Percentiles rank a stretch among this genome's conserved stretches.
Conservation (phyloP, 2,329 filamentous ascomycete species). For the Trichoderma sp. region DNA sequence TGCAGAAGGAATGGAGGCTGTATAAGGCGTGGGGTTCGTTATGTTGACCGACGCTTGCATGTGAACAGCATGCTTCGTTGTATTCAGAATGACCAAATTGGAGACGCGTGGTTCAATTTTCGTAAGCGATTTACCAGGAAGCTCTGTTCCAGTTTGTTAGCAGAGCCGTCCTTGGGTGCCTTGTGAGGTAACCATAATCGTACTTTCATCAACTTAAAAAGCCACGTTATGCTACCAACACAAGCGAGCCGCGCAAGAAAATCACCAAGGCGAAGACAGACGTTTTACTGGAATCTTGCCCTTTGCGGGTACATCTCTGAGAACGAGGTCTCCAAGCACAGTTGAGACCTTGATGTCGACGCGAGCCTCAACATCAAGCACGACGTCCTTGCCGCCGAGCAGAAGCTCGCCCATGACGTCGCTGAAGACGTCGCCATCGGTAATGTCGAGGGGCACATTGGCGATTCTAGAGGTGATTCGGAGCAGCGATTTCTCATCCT, state of each 20-base stretch:
- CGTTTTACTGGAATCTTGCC: constrained; percentile 89
- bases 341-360: constrained; percentile 84
- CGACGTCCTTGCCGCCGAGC: constrained; percentile 68
- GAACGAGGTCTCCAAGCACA: constrained; percentile 72
- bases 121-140: constrained; percentile 52
- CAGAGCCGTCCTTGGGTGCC: constrained; percentile 20
- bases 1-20: constrained; percentile 75
- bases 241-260: constrained; percentile 25
- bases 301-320: constrained; percentile 82
- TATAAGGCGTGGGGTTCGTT: constrained; percentile 87
- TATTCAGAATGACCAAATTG: constrained; percentile 69
- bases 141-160: constrained; percentile 49
- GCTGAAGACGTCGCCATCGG: constrained; percentile 73
- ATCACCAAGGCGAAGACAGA: constrained; percentile 65
- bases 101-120: constrained; percentile 62
- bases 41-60: constrained; percentile 74
- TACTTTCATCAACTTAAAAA: constrained; percentile 13
- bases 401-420: constrained; percentile 78
- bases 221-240: constrained; percentile 29
- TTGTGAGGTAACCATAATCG: constrained; percentile 24
- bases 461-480: constrained; percentile 73
- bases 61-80: constrained; percentile 67
- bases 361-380: constrained; percentile 70
- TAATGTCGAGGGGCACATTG: constrained; percentile 78
- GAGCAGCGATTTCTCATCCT: constrained; percentile 60